Evolutionary conservation across 768 basidiomycete species (phyloP).

Genomic region (Tulasnella sp.): DNA sequence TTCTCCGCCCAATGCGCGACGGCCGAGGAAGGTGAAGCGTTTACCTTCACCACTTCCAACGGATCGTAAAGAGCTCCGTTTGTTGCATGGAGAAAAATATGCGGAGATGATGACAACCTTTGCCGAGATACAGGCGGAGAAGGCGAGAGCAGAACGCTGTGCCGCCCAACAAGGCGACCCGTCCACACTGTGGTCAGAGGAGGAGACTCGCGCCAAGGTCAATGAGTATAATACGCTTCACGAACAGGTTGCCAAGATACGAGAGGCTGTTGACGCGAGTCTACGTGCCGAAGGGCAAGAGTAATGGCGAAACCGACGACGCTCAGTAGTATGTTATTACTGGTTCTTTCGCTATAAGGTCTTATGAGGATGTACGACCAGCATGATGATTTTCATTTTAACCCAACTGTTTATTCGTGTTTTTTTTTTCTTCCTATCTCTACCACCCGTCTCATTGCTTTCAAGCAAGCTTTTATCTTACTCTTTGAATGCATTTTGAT

Average conservation of each 20-base stretch:
- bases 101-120: neutral
- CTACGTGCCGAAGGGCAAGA: neutral
- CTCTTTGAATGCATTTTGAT: constrained; percentile 3
- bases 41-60: neutral
- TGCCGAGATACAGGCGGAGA: constrained; percentile 4
- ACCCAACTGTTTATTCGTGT: neutral
- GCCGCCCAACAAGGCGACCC: neutral
- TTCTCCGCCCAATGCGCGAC: neutral
- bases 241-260: neutral
- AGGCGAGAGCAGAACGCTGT: neutral
- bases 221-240: neutral
- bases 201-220: neutral
- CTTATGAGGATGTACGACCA: neutral
- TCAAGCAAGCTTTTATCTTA: neutral
- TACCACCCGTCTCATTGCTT: neutral
- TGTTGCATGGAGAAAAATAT: neutral
- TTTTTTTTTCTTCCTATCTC: neutral
- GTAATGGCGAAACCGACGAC: neutral
- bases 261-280: neutral
- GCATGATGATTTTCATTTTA: neutral
- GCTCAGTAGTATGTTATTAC: neutral
- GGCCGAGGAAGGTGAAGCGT: neutral
- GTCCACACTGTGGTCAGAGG: neutral
- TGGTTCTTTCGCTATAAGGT: neutral
- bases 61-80: neutral